Base-by-base conservation (phyloP, 1,139 yeast species). In the Zygosaccharomyces pseudobailii region DNA sequence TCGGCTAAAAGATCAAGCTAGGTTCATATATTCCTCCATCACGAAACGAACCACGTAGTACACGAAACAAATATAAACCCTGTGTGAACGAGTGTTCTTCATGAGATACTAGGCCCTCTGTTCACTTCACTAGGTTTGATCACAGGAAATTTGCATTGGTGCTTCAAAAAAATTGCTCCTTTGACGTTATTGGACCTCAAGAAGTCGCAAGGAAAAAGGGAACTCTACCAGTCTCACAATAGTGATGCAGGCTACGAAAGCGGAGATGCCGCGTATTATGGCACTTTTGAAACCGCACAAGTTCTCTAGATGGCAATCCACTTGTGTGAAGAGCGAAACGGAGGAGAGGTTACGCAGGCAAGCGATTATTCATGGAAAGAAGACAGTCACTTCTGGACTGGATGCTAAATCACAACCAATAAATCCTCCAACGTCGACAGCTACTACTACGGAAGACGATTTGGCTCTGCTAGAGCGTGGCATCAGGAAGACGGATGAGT, bases 391-490 rank as follows among this genome's bases (percentile, higher is more conserved):
- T 17, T 34, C 24, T 13, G 42, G 24, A 4, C 28, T 17, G 4
- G 34, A 23, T 6, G 24, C 22, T 37, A 21, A 23, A 37, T 17
- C 34, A 10, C 42, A 25, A 3, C 33, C 27, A 8, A 6, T 28
- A 17, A 38, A 23, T 4, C 25, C 41, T 3, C 25, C 27, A 8
- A 19, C 20, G 1, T 28, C 30, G 34, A 38, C 23, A 19, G 17
- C 41, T 7, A 28, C 33, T 4, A 40, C 37, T 17, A 13, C 43
- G 35, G 45, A 43, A 9, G 47, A 49, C 33, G 69, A 63, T 32
- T 49, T 67, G n/a, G 48, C 47, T 13, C 39, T 63, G n/a, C 48
- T 69, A 28, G 70, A 69, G 33, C 61, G 64, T 41, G 65, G 69
- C 30, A 61, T 68, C 36, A 57, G 59, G 50, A 66, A 58, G 40